Evolutionary conservation across 2,329 filamentous ascomycete species (phyloP).

Genomic region (Penicillium glabrum): DNA sequence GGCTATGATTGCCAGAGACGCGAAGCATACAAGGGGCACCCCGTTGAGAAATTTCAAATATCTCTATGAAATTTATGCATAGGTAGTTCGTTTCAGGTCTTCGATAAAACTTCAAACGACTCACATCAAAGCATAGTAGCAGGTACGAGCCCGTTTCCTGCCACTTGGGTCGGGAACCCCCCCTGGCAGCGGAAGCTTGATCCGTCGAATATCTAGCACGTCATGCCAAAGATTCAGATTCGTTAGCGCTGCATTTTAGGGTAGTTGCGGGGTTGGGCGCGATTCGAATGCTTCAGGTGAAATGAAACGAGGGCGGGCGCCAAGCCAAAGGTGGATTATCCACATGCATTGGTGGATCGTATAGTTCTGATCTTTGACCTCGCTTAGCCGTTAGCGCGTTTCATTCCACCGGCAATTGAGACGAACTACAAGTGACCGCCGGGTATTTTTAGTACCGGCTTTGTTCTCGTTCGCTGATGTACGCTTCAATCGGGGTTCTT

Average conservation of each 20-base stretch:
- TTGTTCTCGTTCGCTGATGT: background rate
- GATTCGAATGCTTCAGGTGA: background rate
- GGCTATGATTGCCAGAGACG: no score
- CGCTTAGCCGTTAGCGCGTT: conserved; percentile 7
- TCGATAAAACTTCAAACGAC: no score
- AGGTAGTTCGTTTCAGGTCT: no score
- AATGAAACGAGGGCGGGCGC: background rate
- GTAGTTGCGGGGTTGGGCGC: background rate
- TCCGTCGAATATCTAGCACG: background rate
- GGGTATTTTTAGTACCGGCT: background rate
- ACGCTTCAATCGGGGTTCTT: background rate
- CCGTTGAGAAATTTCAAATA: no score
- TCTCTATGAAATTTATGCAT: no score
- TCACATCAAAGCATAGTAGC: no score
- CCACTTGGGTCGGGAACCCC: background rate
- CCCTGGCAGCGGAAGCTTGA: background rate
- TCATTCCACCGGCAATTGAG: background rate
- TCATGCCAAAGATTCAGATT: background rate
- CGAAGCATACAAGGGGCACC: no score
- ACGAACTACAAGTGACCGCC: background rate
- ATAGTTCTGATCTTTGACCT: background rate
- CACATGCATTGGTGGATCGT: background rate
- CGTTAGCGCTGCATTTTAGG: background rate
- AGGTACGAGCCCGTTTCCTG: background rate
- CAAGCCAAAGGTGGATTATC: background rate